Base-by-base conservation (phyloP, 176 grass and related monocot species). In the Oryza coarctata region DNA sequence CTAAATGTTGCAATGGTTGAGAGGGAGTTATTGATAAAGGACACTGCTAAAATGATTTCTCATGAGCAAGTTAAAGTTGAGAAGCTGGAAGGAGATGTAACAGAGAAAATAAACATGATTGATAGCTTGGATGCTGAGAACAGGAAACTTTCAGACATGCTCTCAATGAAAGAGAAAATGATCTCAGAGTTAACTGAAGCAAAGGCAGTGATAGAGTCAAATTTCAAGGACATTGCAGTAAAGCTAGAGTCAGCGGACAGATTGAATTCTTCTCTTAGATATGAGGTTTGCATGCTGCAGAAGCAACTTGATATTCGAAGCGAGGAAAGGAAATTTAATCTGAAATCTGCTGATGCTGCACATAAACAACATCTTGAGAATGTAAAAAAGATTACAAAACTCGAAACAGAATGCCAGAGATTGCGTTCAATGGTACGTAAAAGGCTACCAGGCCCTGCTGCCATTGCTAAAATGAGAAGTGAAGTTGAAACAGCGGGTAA, bases 391-490 rank as follows among this genome's bases (percentile, higher is more conserved):
- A 95, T 98, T 61, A 73, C 93, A 28, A 98, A 93, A 75, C 80
- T 98, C 7, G 96, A 98, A 93, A 47, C 93, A 22, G 96, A 98
- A 81, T 98, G 93, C 78, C 91, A 98, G 83, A 89, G 88, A 82
- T 74, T 98, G 70, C 88, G 96, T 49, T 82, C 90, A 32, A 91
- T 98, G 90, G 79, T 98, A 55, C 88, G 90, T 44, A 98, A 98
- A 88, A 86, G 96, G 71, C 73, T 95, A 70, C 93, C 96, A 70
- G 96, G 96, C 27, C 92, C 93, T 9, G 90, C 86, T 55, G 92
- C 90, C 86, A 76, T 98, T 87, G 96, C 93, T 49, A 98, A 95
- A 87, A 95, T 98, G 93, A 98, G 90, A 93, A 98, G 43, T 82
- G 96, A 98, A 84, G 90, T 98, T 84, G 93, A 98, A 63, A 68